Percentiles rank a stretch among this genome's conserved stretches.
Conservation (phyloP, 495 filamentous ascomycete genomes). For the Glutinoglossum americanum region DNA sequence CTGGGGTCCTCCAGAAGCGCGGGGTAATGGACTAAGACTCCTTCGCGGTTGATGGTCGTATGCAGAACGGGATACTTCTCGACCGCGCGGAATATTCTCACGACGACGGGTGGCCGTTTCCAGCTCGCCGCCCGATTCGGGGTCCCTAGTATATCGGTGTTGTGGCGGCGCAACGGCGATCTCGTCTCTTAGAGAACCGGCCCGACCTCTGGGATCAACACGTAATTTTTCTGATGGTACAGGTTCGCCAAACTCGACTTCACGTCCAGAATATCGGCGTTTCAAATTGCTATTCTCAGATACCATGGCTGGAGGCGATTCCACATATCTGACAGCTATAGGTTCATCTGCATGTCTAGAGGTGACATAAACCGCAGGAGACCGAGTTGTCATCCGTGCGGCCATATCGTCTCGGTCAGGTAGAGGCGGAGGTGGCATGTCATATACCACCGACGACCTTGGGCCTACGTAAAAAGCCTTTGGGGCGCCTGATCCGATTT, state of each 20-base stretch:
- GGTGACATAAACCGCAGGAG: neutral
- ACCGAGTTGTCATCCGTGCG: neutral
- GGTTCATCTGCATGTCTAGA: neutral
- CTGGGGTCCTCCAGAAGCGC: neutral
- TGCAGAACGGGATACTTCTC: neutral
- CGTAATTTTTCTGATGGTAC: conserved; percentile 2
- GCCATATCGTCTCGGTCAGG: neutral
- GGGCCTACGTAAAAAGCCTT: conserved; percentile 8
- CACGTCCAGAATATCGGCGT: neutral
- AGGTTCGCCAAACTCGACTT: neutral
- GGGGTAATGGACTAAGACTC: neutral
- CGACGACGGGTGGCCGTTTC: neutral
- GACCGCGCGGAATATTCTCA: neutral
- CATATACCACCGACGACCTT: neutral
- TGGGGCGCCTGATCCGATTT: neutral
- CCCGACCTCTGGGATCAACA: neutral
- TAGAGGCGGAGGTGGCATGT: conserved; percentile 7
- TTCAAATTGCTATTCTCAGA: neutral
- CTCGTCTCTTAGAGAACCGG: neutral
- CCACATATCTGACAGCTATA: neutral
- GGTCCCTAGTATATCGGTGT: neutral
- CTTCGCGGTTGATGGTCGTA: neutral
- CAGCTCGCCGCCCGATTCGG: neutral
- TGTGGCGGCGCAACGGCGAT: neutral
- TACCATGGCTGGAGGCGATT: neutral